Evolutionary conservation across 2,329 filamentous ascomycete species (phyloP).

Genomic region (Phialocephala subalpina): DNA sequence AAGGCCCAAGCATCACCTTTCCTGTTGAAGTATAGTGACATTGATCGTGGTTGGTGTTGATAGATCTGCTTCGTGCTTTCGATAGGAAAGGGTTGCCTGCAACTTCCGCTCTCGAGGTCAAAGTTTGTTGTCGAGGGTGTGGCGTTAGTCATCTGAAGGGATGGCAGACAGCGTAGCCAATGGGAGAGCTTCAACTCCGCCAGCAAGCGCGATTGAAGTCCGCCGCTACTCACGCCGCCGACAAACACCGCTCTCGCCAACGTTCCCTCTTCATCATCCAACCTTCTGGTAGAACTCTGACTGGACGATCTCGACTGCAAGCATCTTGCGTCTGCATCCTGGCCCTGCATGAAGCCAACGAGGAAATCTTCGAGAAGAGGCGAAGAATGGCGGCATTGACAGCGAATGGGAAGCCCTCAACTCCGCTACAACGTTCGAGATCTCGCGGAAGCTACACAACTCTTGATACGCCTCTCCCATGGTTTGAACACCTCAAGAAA

Average conservation of each 20-base stretch:
- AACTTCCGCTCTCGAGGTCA: too few species aligned
- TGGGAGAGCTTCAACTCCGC: constrained; percentile 8
- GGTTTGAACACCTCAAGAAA: not conserved
- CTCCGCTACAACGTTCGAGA: not conserved
- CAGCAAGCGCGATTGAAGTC: not conserved
- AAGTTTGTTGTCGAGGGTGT: not conserved
- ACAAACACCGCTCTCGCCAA: not conserved
- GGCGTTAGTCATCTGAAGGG: not conserved
- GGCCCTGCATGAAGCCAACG: not conserved
- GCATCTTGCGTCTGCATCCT: not conserved
- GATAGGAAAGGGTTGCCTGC: not conserved
- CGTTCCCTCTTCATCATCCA: not conserved
- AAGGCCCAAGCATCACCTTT: not conserved
- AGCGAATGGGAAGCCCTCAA: constrained; percentile 4
- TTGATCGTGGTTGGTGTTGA: not conserved
- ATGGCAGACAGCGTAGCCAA: not conserved
- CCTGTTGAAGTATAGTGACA: not conserved
- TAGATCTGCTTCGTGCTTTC: not conserved
- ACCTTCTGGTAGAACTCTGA: not conserved
- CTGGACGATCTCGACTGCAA: not conserved
- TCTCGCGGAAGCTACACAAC: not conserved
- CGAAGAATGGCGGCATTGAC: not conserved
- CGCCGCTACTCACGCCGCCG: not conserved
- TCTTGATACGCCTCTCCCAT: not conserved
- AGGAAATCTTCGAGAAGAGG: constrained; percentile 5